phyloP scores from a whole-genome alignment of 805 yeast species.

The Suhomyces canberraensis region DNA sequence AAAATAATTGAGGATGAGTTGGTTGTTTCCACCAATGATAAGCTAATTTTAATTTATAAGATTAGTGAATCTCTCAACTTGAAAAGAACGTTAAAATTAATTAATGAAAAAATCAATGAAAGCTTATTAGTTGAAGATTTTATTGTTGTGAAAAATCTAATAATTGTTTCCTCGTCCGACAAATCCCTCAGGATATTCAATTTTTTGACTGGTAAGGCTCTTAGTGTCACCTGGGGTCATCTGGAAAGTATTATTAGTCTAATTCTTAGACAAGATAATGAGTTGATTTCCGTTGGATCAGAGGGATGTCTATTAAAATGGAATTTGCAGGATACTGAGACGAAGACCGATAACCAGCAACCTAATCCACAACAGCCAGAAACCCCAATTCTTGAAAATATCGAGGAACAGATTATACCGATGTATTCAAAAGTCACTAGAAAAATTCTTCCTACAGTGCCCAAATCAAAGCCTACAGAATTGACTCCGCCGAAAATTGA shows the following conservation, averaged over 20 bases:
- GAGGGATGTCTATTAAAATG: constrained; percentile 58
- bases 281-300: constrained; percentile 43
- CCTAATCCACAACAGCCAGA: background rate
- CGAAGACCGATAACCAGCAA: background rate
- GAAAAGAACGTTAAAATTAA: constrained; percentile 38
- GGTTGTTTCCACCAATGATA: constrained; percentile 52
- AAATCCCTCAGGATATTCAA: constrained; percentile 53
- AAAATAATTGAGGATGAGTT: constrained; percentile 36
- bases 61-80: constrained; percentile 29
- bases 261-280: constrained; percentile 15
- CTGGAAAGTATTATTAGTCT: constrained; percentile 47
- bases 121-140: constrained; percentile 46
- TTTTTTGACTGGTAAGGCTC: constrained; percentile 42
- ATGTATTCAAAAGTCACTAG: constrained; percentile 28
- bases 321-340: constrained; percentile 21
- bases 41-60: constrained; percentile 41
- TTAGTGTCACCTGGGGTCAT: constrained; percentile 56
- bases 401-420: constrained; percentile 11
- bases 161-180: constrained; percentile 50
- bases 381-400: background rate
- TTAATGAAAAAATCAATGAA: constrained; percentile 36
- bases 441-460: constrained; percentile 24
- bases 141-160: constrained; percentile 24
- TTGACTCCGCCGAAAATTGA: background rate
- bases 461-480: background rate